Evolutionary conservation across 257 asterid genomes (phyloP), one percentile per base, ranked within the genome.

Genomic region (Voacanga thouarsii): DNA sequence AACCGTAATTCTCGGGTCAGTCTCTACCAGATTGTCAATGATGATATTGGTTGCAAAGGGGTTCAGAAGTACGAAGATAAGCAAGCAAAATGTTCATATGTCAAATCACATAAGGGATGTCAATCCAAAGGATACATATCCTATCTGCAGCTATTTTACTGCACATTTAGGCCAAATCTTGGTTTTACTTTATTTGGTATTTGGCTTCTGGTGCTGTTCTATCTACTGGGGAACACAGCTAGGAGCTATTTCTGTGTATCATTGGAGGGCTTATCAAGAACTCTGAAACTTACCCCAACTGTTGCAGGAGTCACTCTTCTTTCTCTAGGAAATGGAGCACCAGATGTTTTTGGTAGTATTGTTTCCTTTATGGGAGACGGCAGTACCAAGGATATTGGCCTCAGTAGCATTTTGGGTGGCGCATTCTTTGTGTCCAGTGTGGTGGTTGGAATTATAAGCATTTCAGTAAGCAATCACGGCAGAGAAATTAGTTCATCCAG

Each of bases 281-380:
- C 19, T 41, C 56, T 82, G 69, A 79, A 80, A 69, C 78, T 82
- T 26, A 74, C 86, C 12, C 86, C 86, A 4, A 64, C 82, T 5
- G 12, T 85, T 37, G 85, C 86, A 37, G 88, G 88, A 19, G 78
- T 80, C 3, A 85, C 86, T 45, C 84, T 85, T 47, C 79, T 85
- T 23, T 77, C 88, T 6, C 70, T 85, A n/a, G 84, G 84, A 64
- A 85, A 85, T 79, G 88, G 86, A 6, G 86, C 88, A 1, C 84
- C 86, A 19, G 86, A 85, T 71, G 77, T 85, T 11, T 78, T 85
- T 21, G 51, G 76, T 14, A 70, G 80, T 51, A 72, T 80, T 10
- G 77, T 77, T 26, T 82, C 88, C 47, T 85, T 82, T 41, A 77
- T 59, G 51, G 75, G 73, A 49, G 79, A 81, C 37, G 83, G 77